Conservation (phyloP, 1,284 basidiomycete species). For the Mycena citricolor region DNA sequence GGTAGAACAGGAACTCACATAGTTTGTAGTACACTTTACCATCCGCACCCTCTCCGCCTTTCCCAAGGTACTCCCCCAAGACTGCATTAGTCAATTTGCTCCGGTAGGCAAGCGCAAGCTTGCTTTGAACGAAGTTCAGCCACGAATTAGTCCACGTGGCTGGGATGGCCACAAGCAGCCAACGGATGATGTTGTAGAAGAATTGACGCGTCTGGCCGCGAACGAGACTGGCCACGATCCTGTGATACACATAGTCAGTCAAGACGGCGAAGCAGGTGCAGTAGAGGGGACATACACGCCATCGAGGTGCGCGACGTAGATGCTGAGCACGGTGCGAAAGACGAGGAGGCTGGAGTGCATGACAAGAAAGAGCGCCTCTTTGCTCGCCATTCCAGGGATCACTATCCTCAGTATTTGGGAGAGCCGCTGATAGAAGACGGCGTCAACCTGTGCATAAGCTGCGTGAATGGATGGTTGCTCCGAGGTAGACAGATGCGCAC, state of each 20-base stretch:
- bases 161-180: slow-evolving; percentile 93
- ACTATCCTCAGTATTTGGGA: slow-evolving; percentile 82
- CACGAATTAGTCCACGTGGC: slow-evolving; percentile 97
- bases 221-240: slow-evolving; percentile 95
- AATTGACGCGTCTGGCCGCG: slow-evolving; percentile 82
- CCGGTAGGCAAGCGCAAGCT: slow-evolving; percentile 90
- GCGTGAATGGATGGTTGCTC: slow-evolving; percentile 28
- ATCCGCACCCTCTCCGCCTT: slow-evolving; percentile 58
- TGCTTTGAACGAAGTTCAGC: slow-evolving; percentile 92
- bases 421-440: slow-evolving; percentile 84
- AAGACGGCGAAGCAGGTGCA: not conserved
- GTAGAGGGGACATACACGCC: slow-evolving; percentile 67
- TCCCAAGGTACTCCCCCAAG: slow-evolving; percentile 83
- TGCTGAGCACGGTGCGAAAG: slow-evolving; percentile 84
- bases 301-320: slow-evolving; percentile 96
- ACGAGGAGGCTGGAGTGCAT: slow-evolving; percentile 89
- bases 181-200: slow-evolving; percentile 82
- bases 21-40: slow-evolving; percentile 91
- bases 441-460: slow-evolving; percentile 70
- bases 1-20: slow-evolving; percentile 45
- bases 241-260: slow-evolving; percentile 38
- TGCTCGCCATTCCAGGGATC: slow-evolving; percentile 82
- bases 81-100: slow-evolving; percentile 85
- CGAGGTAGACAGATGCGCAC: no score
- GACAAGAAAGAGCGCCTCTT: slow-evolving; percentile 83